phyloP scores from a whole-genome alignment of 495 filamentous ascomycete genomes.

The Penicillium manginii region DNA sequence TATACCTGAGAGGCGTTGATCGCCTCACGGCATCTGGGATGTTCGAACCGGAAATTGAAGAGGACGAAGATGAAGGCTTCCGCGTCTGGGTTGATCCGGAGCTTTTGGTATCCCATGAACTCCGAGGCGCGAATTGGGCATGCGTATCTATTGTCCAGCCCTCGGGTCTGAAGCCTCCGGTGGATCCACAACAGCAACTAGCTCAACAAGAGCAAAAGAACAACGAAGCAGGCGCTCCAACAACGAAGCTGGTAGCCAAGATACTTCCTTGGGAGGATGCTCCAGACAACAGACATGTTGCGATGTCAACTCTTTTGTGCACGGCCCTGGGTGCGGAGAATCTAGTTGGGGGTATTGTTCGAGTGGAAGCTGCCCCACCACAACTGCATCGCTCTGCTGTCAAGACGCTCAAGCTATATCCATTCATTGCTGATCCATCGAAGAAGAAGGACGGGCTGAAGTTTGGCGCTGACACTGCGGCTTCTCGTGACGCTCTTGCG shows the following conservation, averaged over 20 bases:
- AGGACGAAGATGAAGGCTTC: slow-evolving; percentile 61
- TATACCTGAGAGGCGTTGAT: slow-evolving; percentile 81
- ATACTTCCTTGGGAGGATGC: slow-evolving; percentile 82
- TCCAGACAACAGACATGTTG: slow-evolving; percentile 75
- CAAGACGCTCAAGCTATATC: slow-evolving; percentile 71
- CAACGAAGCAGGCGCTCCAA: slow-evolving; percentile 59
- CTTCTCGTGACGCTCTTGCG: slow-evolving; percentile 69
- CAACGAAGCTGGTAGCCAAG: slow-evolving; percentile 75
- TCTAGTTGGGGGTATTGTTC: slow-evolving; percentile 84
- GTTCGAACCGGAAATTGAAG: slow-evolving; percentile 66
- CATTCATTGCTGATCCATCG: slow-evolving; percentile 62
- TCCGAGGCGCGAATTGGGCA: slow-evolving; percentile 74
- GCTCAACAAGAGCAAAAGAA: slow-evolving; percentile 60
- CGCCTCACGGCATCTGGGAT: slow-evolving; percentile 64
- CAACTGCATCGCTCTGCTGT: slow-evolving; percentile 58
- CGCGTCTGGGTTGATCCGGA: slow-evolving; percentile 85
- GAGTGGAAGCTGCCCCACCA: slow-evolving; percentile 74
- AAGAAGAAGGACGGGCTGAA: slow-evolving; percentile 68
- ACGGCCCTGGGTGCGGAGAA: slow-evolving; percentile 67
- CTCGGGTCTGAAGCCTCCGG: slow-evolving; percentile 71
- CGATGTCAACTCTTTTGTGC: slow-evolving; percentile 76
- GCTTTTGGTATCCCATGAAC: slow-evolving; percentile 63
- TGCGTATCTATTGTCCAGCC: slow-evolving; percentile 79
- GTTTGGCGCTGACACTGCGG: slow-evolving; percentile 85
- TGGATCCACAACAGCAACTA: slow-evolving; percentile 74